Conservation (phyloP, 306 rosid genomes). For the Mimosa pudica region DNA sequence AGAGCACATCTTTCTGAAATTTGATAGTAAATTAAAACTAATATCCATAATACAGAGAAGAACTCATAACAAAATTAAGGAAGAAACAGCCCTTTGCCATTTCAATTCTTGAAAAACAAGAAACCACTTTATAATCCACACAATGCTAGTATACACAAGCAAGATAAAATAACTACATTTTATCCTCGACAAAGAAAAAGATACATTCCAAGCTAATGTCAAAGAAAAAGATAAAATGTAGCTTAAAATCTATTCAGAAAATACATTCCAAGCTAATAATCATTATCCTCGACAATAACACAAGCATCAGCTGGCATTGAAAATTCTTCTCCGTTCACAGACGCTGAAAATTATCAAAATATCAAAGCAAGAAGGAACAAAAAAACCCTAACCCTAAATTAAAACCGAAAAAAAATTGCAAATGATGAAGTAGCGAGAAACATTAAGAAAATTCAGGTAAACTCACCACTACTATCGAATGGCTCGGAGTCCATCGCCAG, state of each 20-base stretch:
- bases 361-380: background rate
- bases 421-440: slow-evolving; percentile 6
- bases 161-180: background rate
- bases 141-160: background rate
- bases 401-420: slow-evolving; percentile 1
- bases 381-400: slow-evolving; percentile 38
- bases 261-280: background rate
- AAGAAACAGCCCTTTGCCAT: background rate
- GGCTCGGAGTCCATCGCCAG: slow-evolving; percentile 98
- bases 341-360: background rate
- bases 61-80: background rate
- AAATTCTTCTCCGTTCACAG: slow-evolving; percentile 17
- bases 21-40: slow-evolving; percentile 1
- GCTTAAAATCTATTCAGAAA: background rate
- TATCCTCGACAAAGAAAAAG: too few species aligned
- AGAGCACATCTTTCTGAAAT: slow-evolving; percentile 5
- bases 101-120: slow-evolving; percentile 4
- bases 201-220: too few species aligned
- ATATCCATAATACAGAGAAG: background rate
- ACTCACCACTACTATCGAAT: slow-evolving; percentile 90
- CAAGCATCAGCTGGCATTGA: background rate
- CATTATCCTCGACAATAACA: background rate
- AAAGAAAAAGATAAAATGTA: background rate
- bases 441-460: slow-evolving; percentile 20
- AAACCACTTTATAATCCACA: background rate